phyloP scores from a whole-genome alignment of 192 early-diverging fungal species.

The Entomortierella chlamydospora region DNA sequence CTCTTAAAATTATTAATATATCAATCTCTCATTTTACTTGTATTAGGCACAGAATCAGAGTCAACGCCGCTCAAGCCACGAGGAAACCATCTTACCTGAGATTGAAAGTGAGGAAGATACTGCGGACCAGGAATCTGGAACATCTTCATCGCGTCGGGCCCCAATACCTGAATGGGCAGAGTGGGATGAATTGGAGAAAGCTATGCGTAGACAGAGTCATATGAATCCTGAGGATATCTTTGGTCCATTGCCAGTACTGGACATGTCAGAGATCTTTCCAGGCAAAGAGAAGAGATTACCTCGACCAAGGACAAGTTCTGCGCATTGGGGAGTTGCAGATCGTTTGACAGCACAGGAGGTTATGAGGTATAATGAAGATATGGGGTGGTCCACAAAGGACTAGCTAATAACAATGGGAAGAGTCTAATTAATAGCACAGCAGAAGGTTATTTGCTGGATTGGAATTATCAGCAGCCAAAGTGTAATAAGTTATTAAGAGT shows the following conservation, averaged over 20 bases:
- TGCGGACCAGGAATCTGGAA: neutral
- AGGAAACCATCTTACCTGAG: conserved; percentile 27
- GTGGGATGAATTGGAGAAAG: conserved; percentile 26
- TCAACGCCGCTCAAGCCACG: neutral
- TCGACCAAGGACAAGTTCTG: conserved; percentile 23
- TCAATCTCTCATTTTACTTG: neutral
- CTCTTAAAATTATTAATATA: neutral
- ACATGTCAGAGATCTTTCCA: conserved; percentile 38
- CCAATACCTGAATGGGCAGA: conserved; percentile 26
- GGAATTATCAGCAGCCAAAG: too few relatives aligned
- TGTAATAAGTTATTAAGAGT: too few relatives aligned
- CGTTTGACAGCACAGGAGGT: conserved; percentile 34
- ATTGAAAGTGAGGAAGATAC: conserved; percentile 27
- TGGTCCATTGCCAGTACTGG: conserved; percentile 26
- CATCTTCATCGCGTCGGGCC: neutral
- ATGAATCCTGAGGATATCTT: conserved; percentile 44
- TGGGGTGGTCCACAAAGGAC: conserved; percentile 32
- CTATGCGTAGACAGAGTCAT: conserved; percentile 16
- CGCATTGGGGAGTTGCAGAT: conserved; percentile 38
- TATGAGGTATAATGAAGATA: conserved; percentile 36
- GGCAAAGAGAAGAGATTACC: neutral
- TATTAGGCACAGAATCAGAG: conserved; percentile 3
- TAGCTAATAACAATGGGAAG: neutral
- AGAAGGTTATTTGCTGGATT: too few relatives aligned
- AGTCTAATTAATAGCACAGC: too few relatives aligned